Evolutionary conservation across 768 basidiomycete species (phyloP), one percentile per base, ranked within the genome.

Genomic region (Pleurotus tuoliensis): DNA sequence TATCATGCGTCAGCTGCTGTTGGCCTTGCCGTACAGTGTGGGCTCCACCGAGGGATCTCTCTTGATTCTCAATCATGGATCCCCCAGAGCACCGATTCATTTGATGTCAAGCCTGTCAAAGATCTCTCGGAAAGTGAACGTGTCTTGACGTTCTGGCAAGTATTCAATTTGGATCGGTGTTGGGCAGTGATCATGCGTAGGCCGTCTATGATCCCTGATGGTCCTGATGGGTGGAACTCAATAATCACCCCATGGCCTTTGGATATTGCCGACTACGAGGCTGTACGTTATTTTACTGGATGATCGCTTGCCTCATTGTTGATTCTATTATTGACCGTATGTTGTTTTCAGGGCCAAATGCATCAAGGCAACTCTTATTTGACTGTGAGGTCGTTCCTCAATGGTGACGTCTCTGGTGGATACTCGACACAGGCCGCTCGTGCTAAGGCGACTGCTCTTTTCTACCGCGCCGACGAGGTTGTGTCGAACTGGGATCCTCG

Each of bases 191-290:
- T 83, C 8, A 77, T 91, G 5, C 84, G 82, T 27, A 85, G 86
- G 59, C 87, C 88, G 4, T 73, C 76, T 8, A 74, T 83, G 41
- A 82, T 92, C 41, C 81, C 83, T 13, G 88, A 92, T 61, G 81
- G 82, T 48, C 73, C 77, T 37, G 78, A 82, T 55, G 73, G 79
- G 9, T 79, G 74, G 61, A 75, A 81, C 44, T 75, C 85, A 16
- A 85, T 91, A 60, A 80, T 77, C 59, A 84, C 85, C 64, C 88
- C 89, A 11, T 92, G 89, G 88, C 88, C 90, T 16, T 83, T 88
- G 67, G 74, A 79, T 49, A 79, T 88, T 67, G 77, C 83, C 58
- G 86, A 88, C 59, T 92, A 92, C 61, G 83, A 86, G 70, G 74
- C 79, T 49, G 90, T 87, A 67, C 67, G 81, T 70, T n/a, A 4